phyloP scores from a whole-genome alignment of 805 yeast genomes.

The Blastobotrys mokoenaii region DNA sequence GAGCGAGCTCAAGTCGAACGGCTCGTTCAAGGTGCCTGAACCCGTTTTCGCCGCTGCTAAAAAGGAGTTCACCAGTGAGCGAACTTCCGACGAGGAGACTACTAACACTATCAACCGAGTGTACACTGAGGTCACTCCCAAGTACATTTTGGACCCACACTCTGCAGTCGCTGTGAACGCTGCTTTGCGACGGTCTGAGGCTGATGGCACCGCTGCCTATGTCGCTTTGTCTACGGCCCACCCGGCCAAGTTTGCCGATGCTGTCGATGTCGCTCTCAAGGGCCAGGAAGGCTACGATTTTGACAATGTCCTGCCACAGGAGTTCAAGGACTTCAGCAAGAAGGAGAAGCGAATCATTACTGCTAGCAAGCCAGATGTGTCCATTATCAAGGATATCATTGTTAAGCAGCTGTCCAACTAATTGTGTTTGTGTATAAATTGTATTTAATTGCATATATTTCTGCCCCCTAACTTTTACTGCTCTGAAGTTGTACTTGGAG shows the following conservation, averaged over 20 bases:
- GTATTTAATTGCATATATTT: not conserved
- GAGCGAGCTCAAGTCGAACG: slow-evolving; percentile 63
- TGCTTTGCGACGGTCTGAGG: slow-evolving; percentile 45
- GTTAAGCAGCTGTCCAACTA: slow-evolving; percentile 47
- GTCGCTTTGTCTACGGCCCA: slow-evolving; percentile 94
- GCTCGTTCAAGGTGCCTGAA: slow-evolving; percentile 64
- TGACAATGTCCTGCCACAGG: slow-evolving; percentile 82
- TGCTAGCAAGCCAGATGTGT: slow-evolving; percentile 64
- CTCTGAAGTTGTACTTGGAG: too few species aligned
- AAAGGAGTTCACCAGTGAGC: slow-evolving; percentile 64
- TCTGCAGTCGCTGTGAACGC: slow-evolving; percentile 91
- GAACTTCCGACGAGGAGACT: slow-evolving; percentile 73
- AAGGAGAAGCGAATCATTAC: slow-evolving; percentile 68
- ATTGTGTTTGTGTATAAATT: not conserved
- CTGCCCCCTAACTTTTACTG: too few species aligned
- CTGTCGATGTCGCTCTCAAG: slow-evolving; percentile 73
- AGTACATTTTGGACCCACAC: slow-evolving; percentile 92
- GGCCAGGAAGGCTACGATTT: slow-evolving; percentile 69
- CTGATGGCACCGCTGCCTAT: slow-evolving; percentile 34
- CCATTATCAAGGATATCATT: slow-evolving; percentile 66
- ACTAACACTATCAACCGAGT: slow-evolving; percentile 64
- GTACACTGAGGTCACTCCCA: slow-evolving; percentile 47
- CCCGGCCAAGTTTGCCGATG: slow-evolving; percentile 97
- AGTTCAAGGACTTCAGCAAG: slow-evolving; percentile 60
- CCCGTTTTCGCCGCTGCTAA: slow-evolving; percentile 59